Base-by-base conservation (phyloP, 352 stramenopile genomes). In the Phytopythium cucurbitacearum region DNA sequence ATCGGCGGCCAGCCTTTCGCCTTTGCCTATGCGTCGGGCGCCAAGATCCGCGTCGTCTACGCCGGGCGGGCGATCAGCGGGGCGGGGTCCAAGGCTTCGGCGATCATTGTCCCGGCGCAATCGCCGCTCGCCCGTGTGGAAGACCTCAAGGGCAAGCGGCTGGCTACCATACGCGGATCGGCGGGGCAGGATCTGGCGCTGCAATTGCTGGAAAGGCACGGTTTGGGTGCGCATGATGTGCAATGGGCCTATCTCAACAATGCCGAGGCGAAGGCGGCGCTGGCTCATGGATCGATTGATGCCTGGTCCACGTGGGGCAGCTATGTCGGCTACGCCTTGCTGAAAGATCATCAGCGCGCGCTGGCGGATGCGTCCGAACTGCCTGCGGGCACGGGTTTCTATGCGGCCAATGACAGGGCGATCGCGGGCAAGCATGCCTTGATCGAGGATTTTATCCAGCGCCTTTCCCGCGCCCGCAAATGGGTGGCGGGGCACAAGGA, bases 211-310 rank as follows among this genome's bases (percentile, higher is more conserved):
- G 39, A 43, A 43, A 43, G 39, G 39, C 39, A 43, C 39, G 39
- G 39, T 43, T 43, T 43, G 39, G 39, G 39, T 43, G 39, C 39
- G 39, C 39, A 43, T 43, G 39, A 43, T 43, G 39, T 43, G 39
- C 39, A 43, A 43, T 43, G 39, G 39, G 39, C 39, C 39, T 43
- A 43, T 43, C 39, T 43, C 39, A 43, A 43, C 39, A 43, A 43
- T 43, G 39, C 39, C 39, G 39, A 43, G 39, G 39, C 39, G 39
- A 43, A 43, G 39, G 39, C 39, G 39, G 39, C 39, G 39, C 39
- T 43, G 39, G 39, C 39, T 43, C 39, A 43, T 43, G 39, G 39
- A 43, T 43, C 39, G 39, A 43, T 43, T 43, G 39, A 43, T 43
- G 39, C 39, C 39, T 43, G 39, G 39, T 43, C 39, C 39, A 43